Conservation (phyloP, 257 asterid genomes). For the Misopates orontium region DNA sequence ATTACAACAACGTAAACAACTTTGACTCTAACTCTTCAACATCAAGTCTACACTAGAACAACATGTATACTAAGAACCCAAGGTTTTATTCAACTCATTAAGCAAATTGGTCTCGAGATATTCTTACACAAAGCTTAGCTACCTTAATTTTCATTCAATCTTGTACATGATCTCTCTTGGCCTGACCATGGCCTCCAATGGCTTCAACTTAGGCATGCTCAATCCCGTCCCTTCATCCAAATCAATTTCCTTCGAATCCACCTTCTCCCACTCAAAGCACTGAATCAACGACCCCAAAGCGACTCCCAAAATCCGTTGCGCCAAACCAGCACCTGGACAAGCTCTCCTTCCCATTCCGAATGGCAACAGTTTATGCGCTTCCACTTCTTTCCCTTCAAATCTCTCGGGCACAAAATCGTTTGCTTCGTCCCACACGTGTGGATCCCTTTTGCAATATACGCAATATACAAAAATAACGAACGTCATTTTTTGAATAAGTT, state of each 20-base stretch:
- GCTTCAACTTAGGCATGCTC: slow-evolving; percentile 35
- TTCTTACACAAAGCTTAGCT: too few relatives aligned
- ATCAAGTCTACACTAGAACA: too few relatives aligned
- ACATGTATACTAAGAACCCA: too few relatives aligned
- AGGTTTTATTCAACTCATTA: too few relatives aligned
- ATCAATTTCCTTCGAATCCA: not conserved
- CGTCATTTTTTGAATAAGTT: too few relatives aligned
- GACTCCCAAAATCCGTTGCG: slow-evolving; percentile 20
- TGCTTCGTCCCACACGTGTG: too few relatives aligned
- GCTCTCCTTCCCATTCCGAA: slow-evolving; percentile 35
- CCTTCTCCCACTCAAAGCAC: slow-evolving; percentile 27
- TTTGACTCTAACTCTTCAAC: too few relatives aligned
- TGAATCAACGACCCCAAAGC: slow-evolving; percentile 26
- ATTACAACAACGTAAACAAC: too few relatives aligned
- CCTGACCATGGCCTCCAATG: slow-evolving; percentile 37
- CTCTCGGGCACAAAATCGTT: slow-evolving; percentile 21
- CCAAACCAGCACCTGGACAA: slow-evolving; percentile 33
- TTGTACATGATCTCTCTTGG: slow-evolving; percentile 14
- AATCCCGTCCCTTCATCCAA: slow-evolving; percentile 22
- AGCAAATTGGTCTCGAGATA: too few relatives aligned
- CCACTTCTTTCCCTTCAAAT: slow-evolving; percentile 17
- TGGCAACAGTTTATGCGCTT: not conserved
- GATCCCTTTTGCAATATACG: too few relatives aligned
- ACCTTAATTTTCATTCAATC: too few relatives aligned
- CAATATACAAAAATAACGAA: too few relatives aligned